phyloP scores from a whole-genome alignment of 768 basidiomycete species.

The Cystobasidiopsis lactophilus region DNA sequence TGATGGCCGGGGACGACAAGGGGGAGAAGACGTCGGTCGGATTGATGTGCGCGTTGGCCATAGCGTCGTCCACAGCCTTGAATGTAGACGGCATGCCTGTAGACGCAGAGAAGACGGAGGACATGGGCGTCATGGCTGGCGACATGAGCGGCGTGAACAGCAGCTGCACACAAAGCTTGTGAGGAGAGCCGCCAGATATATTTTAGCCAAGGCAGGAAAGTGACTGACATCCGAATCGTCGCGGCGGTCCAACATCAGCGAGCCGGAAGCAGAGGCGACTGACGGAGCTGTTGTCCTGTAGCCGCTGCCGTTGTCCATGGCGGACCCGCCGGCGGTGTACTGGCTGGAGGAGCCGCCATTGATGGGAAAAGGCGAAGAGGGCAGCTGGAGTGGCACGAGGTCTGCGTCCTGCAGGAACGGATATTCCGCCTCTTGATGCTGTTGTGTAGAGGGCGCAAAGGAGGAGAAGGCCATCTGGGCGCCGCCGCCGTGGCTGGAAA shows the following conservation, averaged over 20 bases:
- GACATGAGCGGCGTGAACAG: conserved; percentile 26
- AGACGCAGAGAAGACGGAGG: conserved; percentile 3
- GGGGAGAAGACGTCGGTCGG: not conserved
- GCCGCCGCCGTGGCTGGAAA: no score
- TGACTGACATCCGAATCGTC: not conserved
- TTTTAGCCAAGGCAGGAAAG: not conserved
- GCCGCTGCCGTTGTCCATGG: no score
- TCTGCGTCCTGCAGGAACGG: no score
- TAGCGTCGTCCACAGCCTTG: not conserved
- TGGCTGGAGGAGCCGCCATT: no score
- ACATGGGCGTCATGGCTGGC: conserved; percentile 23
- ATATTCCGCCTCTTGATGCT: no score
- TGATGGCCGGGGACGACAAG: not conserved
- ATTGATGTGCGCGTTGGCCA: not conserved
- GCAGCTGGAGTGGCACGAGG: no score
- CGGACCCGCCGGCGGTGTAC: no score
- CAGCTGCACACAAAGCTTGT: conserved; percentile 16
- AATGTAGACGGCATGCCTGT: conserved; percentile 8
- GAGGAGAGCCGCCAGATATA: not conserved
- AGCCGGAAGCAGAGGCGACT: not conserved
- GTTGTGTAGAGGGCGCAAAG: no score
- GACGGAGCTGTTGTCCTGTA: conserved; percentile 3
- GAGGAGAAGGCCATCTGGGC: no score
- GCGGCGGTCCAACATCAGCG: not conserved
- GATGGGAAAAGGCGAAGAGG: no score